phyloP scores from a whole-genome alignment of 257 asterid genomes.

The Solanum bulbocastanum region DNA sequence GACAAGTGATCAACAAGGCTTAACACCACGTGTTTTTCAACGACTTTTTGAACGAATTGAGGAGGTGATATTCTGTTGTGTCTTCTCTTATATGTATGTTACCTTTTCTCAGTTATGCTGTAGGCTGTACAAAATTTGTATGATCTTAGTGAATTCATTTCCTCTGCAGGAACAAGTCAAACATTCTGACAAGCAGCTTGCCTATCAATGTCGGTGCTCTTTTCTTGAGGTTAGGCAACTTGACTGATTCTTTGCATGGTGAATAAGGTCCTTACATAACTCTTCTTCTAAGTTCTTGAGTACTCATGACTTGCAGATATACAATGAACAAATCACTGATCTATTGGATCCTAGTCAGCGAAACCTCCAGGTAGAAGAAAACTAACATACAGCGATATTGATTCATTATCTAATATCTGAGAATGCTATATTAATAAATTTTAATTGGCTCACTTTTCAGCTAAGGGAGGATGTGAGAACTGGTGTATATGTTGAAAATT shows the following conservation, averaged over 20 bases:
- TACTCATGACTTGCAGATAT: constrained; percentile 48
- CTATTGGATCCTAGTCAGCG: constrained; percentile 86
- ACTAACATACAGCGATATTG: not conserved
- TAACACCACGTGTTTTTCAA: constrained; percentile 90
- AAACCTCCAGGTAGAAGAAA: constrained; percentile 75
- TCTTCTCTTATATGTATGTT: not conserved
- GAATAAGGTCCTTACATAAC: not conserved
- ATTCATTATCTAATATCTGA: not conserved
- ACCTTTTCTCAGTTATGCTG: not conserved
- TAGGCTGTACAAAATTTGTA: not conserved
- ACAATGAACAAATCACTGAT: constrained; percentile 98
- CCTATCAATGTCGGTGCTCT: constrained; percentile 91
- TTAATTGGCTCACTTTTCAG: constrained; percentile 31
- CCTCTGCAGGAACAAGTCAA: constrained; percentile 75
- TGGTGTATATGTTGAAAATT: constrained; percentile 95
- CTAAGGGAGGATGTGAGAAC: constrained; percentile 84
- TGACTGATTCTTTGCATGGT: not conserved
- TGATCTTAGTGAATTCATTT: not conserved
- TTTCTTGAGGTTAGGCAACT: constrained; percentile 74
- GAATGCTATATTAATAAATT: not conserved
- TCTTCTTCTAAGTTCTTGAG: not conserved
- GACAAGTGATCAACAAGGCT: constrained; percentile 62
- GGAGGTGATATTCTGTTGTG: constrained; percentile 39
- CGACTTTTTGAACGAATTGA: constrained; percentile 65
- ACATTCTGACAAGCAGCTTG: constrained; percentile 71